Evolutionary conservation across 306 rosid species (phyloP).

Genomic region (Medicago ruthenica): DNA sequence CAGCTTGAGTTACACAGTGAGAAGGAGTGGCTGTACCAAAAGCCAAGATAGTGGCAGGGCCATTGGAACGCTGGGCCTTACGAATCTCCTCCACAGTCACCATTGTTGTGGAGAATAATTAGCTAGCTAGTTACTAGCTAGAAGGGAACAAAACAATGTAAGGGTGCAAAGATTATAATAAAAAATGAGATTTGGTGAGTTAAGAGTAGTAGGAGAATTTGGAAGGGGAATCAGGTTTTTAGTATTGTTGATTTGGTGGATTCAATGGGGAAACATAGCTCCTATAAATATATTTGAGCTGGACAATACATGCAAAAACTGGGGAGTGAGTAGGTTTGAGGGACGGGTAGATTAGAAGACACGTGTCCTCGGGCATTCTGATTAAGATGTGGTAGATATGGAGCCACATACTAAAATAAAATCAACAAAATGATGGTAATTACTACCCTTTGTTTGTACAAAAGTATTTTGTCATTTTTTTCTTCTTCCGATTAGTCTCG

Average conservation of each 20-base stretch:
- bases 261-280: neutral
- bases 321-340: conserved; percentile 51
- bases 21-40: conserved; percentile 67
- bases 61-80: conserved; percentile 55
- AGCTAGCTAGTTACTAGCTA: neutral
- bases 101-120: conserved; percentile 30
- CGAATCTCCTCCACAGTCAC: conserved; percentile 60
- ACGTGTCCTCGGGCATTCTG: conserved; percentile 37
- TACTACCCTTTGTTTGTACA: neutral
- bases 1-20: conserved; percentile 50
- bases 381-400: conserved; percentile 26
- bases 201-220: neutral
- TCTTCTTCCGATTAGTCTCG: no score
- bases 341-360: conserved; percentile 42
- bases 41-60: conserved; percentile 64
- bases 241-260: conserved; percentile 9
- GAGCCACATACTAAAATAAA: conserved; percentile 12
- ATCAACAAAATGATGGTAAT: neutral
- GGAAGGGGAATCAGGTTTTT: neutral
- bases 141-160: neutral
- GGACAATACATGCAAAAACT: neutral
- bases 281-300: neutral
- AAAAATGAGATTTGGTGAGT: neutral
- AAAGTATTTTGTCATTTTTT: neutral
- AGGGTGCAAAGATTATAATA: neutral